Conservation (phyloP, 129 eudicot species). For the Cynara cardunculus region DNA sequence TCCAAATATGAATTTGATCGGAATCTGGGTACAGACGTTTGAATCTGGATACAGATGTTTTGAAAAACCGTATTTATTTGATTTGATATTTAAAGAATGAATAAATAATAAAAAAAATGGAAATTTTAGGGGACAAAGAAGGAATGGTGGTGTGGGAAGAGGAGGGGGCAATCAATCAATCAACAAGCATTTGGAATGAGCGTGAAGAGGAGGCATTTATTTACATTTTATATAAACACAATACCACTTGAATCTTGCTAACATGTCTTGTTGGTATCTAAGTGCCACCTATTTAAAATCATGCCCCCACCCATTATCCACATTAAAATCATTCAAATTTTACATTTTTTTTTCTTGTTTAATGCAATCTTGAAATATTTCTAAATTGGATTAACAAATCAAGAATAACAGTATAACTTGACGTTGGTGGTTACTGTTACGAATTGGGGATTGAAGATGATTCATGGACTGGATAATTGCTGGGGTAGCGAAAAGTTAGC, state of each 20-base stretch:
- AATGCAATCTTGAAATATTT: too few species aligned
- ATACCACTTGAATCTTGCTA: slow-evolving; percentile 44
- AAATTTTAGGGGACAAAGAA: neutral
- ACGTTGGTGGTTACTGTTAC: too few species aligned
- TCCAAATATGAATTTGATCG: neutral
- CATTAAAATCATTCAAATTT: neutral
- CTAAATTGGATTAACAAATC: too few species aligned
- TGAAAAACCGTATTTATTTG: neutral
- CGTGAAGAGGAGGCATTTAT: slow-evolving; percentile 14
- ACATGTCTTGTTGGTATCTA: slow-evolving; percentile 43
- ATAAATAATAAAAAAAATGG: neutral
- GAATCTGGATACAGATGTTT: too few species aligned
- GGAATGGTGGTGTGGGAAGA: slow-evolving; percentile 5
- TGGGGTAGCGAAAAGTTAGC: too few species aligned
- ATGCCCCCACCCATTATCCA: slow-evolving; percentile 8
- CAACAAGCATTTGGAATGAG: neutral
- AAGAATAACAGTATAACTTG: too few species aligned
- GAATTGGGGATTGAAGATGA: too few species aligned
- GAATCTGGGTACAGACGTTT: neutral
- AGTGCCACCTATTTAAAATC: slow-evolving; percentile 33
- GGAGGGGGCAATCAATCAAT: slow-evolving; percentile 24
- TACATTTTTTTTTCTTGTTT: neutral
- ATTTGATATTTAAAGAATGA: too few species aligned
- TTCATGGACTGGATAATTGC: too few species aligned
- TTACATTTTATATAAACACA: neutral